Evolutionary conservation across 1,139 yeast genomes (phyloP).

Genomic region (Pichia sp.): DNA sequence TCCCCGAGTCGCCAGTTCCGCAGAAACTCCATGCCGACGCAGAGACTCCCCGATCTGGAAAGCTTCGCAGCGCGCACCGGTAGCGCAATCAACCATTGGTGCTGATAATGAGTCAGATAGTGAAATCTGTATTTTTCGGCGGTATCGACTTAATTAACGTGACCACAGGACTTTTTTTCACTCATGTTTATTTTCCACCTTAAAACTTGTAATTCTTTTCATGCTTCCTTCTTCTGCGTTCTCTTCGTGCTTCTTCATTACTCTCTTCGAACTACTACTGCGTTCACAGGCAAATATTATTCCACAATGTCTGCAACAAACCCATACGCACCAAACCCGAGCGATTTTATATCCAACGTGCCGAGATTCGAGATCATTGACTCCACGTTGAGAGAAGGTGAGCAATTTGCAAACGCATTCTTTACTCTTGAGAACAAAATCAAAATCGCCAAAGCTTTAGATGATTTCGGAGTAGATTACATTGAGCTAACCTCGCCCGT

Average conservation of each 20-base stretch:
- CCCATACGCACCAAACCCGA: conserved; percentile 60
- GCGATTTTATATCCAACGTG: conserved; percentile 53
- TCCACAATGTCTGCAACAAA: conserved; percentile 29
- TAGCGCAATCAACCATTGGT: not conserved
- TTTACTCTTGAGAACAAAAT: conserved; percentile 52
- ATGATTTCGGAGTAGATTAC: conserved; percentile 58
- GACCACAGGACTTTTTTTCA: not conserved
- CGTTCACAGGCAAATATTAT: not conserved
- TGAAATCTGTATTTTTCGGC: not conserved
- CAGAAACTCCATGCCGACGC: not conserved
- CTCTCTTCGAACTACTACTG: too few species aligned
- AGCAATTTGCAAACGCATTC: conserved; percentile 58
- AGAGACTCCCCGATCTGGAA: not conserved
- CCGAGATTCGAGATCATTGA: conserved; percentile 50
- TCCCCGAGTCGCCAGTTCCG: not conserved
- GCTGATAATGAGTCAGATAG: not conserved
- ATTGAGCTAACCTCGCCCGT: conserved; percentile 58
- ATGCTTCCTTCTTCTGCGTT: not conserved
- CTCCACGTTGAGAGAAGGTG: conserved; percentile 57
- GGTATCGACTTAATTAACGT: not conserved
- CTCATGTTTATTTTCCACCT: not conserved
- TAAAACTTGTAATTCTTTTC: not conserved
- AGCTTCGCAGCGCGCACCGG: not conserved
- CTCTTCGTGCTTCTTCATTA: not conserved
- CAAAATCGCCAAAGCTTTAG: conserved; percentile 54